Base-by-base conservation (phyloP, 306 rosid species). In the Hylodesmum podocarpum region DNA sequence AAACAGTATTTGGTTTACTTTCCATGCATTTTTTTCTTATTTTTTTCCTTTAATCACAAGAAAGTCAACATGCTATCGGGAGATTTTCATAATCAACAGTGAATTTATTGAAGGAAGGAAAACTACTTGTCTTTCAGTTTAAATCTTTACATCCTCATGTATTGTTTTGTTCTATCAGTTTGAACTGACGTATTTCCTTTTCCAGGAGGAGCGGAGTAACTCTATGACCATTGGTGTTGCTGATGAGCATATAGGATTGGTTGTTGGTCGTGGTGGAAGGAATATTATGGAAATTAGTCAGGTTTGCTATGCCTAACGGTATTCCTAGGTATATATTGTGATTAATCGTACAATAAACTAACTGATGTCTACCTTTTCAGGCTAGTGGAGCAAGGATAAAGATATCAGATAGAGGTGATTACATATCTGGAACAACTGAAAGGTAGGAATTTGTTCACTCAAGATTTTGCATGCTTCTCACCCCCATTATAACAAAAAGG, bases 261-360 rank as follows among this genome's bases (percentile, higher is more conserved):
- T 96, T 87, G 97, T 96, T 73, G 99, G 99, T 49, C 99, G 99
- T 58, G 97, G 96, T 61, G 99, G 99, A 84, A 92, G 98, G 87
- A 96, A 87, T 81, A 87, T 96, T 81, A 80, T 79, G 77, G 99
- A 93, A 75, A 96, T 96, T 43, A 93, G 97, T 79, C 99, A 96
- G 99, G 99, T 96, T 84, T 68, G 59, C 59, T 73, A 33, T 79
- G 31, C 69, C 41, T 74, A 34, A 77, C 58, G 1, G n/a, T 54
- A 25, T 77, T 68, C n/a, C 29, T 18, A 40, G 43, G 55, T 34
- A 22, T 55, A 28, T 57, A 28, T 28, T 18, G 67, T 43, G 77
- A 74, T 78, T n/a, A 50, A 68, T 69, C 13, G 4, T 21, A 25
- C 21, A 27, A 49, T 55, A 49, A 22, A 31, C 73, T 77, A 70